phyloP scores from a whole-genome alignment of 164 flowering plant species.

The Aristolochia fimbriata region DNA sequence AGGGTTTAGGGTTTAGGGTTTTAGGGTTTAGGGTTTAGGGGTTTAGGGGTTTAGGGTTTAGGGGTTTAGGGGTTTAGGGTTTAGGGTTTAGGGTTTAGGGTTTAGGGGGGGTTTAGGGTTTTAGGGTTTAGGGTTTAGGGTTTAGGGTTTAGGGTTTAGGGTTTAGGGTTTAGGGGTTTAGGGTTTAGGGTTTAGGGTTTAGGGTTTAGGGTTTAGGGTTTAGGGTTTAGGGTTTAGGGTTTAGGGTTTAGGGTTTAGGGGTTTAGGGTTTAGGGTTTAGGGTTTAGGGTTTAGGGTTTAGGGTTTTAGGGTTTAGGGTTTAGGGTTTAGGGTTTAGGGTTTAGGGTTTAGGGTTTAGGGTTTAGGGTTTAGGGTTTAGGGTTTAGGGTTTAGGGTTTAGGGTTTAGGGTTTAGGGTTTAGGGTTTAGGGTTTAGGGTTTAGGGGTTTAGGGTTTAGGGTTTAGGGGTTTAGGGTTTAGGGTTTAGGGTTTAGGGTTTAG shows the following conservation, averaged over 20 bases:
- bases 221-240: neutral
- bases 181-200: neutral
- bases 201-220: neutral
- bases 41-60: slow-evolving; percentile 3
- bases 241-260: neutral
- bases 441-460: neutral
- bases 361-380: slow-evolving; percentile 4
- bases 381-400: slow-evolving; percentile 4
- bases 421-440: slow-evolving; percentile 4
- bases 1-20: neutral
- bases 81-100: neutral
- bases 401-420: slow-evolving; percentile 6
- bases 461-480: slow-evolving; percentile 2
- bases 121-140: neutral
- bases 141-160: neutral
- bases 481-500: slow-evolving; percentile 6
- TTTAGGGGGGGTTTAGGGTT: slow-evolving; percentile 4
- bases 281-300: slow-evolving; percentile 1
- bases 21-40: slow-evolving; percentile 4
- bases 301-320: neutral
- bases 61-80: neutral
- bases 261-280: slow-evolving; percentile 1
- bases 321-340: slow-evolving; percentile 3
- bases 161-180: neutral
- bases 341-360: slow-evolving; percentile 4